Base-by-base conservation (phyloP, 345 rosid genomes). In the Jatropha curcas region DNA sequence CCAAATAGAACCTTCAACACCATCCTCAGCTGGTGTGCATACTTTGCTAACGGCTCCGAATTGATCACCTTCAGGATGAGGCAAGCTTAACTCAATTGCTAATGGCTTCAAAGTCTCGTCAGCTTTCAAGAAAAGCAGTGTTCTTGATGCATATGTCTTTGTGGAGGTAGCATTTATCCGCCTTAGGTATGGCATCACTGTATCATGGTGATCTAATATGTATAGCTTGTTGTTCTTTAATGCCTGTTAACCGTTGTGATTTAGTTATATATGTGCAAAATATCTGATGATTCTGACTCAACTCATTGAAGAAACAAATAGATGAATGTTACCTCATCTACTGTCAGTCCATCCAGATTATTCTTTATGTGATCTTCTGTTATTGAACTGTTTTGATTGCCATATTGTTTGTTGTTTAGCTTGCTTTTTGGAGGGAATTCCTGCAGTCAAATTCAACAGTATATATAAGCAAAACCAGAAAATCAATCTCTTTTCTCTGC, bases 81-180 rank as follows among this genome's bases (percentile, higher is more conserved):
- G 98, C 76, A 80, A 78, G 82, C 96, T 90, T 73, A 92, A 75
- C 76, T 92, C 97, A 37, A 94, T 94, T 37, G 88, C 93, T 62
- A 90, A 62, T 41, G 98, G 98, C 82, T 83, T 90, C 86, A 94
- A 81, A 43, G 95, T 90, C 20, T 90, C 97, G 59, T 92, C 93
- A 51, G 84, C 81, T 81, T 86, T 83, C 85, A 92, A 78, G 81
- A 88, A 89, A 67, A 94, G 90, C 64, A 92, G 60, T 22, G 98
- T 94, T 25, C 97, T 86, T 3, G 90, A 76, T 50, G 97, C 96
- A 25, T 92, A 94, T 71, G 84, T 86, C 82, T 87, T 89, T 28
- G 81, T 80, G 0, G 83, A 57, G 34, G 98, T 90, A 5, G 83
- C 71, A 80, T 89, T 94, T 70, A 94, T 87, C 62, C 87, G 76